phyloP scores from a whole-genome alignment of 345 rosid species.

The Aegle marmelos region DNA sequence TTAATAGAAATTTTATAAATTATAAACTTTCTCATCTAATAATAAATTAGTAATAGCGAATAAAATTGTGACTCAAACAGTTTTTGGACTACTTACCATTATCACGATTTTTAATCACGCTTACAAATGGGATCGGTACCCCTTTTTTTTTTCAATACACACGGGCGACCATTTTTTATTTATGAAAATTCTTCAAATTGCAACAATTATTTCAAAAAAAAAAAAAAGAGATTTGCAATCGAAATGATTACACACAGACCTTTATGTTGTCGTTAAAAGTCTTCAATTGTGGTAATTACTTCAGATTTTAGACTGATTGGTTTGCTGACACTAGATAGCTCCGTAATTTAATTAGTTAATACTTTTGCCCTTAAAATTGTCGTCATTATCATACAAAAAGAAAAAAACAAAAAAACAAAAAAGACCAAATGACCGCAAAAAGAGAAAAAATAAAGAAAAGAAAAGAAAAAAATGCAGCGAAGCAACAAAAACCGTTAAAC shows the following conservation, averaged over 20 bases:
- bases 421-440: not conserved
- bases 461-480: not conserved
- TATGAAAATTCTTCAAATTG: not conserved
- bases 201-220: not conserved
- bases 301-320: not conserved
- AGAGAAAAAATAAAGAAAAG: no score
- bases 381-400: conserved; percentile 6
- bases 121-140: no score
- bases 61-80: no score
- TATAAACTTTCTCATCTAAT: no score
- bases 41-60: no score
- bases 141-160: no score
- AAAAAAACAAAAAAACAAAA: not conserved
- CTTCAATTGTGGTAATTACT: not conserved
- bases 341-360: not conserved
- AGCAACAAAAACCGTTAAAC: conserved; percentile 38
- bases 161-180: no score
- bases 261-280: no score
- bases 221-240: not conserved
- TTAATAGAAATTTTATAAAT: no score
- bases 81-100: no score
- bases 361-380: not conserved
- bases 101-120: no score
- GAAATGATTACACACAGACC: not conserved
- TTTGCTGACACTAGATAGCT: not conserved